Evolutionary conservation across 1,284 basidiomycete genomes (phyloP).

Genomic region (Caloboletus inedulis): DNA sequence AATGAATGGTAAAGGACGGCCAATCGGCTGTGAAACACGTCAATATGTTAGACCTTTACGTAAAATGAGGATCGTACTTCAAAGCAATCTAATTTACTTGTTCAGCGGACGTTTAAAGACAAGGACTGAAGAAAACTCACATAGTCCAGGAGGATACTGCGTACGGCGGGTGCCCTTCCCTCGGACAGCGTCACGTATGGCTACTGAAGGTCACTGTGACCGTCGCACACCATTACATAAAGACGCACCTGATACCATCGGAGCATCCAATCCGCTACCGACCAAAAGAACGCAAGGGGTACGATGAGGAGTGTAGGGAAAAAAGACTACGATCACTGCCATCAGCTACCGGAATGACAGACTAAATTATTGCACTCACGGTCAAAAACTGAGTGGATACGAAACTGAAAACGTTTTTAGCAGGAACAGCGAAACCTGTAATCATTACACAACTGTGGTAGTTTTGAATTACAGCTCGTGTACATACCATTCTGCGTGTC

Average conservation of each 20-base stretch:
- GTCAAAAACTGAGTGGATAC: slow-evolving; percentile 54
- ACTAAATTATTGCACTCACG: slow-evolving; percentile 35
- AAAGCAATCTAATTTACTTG: slow-evolving; percentile 37
- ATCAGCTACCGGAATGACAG: background rate
- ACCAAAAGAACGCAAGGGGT: slow-evolving; percentile 40
- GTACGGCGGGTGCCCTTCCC: slow-evolving; percentile 50
- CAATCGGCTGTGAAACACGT: slow-evolving; percentile 33
- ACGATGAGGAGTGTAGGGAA: slow-evolving; percentile 49
- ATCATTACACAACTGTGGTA: background rate
- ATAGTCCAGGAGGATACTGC: slow-evolving; percentile 61
- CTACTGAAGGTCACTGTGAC: slow-evolving; percentile 22
- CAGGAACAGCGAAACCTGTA: slow-evolving; percentile 52
- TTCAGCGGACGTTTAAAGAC: background rate
- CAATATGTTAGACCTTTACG: background rate
- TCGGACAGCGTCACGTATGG: slow-evolving; percentile 54
- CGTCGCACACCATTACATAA: slow-evolving; percentile 20
- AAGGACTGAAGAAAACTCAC: slow-evolving; percentile 35
- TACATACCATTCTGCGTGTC: slow-evolving; percentile 41
- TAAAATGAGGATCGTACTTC: slow-evolving; percentile 36
- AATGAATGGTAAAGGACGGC: slow-evolving; percentile 39
- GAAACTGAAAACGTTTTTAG: slow-evolving; percentile 46
- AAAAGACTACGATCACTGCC: slow-evolving; percentile 44
- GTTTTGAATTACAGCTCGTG: background rate
- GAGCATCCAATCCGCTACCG: slow-evolving; percentile 47
- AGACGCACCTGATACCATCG: slow-evolving; percentile 47